These are phyloP conservation scores for Anthoceros angustus DNA, from an alignment of 225 moss, liverwort and hornwort species.

Conservation along the genomic window DNA sequence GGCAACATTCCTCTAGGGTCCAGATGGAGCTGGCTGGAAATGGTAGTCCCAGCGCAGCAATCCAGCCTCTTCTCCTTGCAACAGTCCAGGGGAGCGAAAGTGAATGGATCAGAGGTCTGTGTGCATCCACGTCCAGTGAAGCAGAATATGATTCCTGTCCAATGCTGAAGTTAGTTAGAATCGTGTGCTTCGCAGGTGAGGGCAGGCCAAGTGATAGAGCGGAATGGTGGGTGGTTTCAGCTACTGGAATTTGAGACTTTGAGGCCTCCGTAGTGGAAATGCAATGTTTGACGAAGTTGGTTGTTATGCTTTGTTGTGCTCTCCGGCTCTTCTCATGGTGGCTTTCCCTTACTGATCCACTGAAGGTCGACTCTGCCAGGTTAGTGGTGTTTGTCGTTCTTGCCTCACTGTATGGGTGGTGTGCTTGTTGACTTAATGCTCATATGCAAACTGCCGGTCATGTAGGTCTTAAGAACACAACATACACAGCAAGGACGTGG, in stretches of 20 bases:
- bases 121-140: neutral
- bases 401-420: too few relatives aligned
- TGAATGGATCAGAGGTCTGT: conserved; percentile 2
- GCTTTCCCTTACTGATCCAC: too few relatives aligned
- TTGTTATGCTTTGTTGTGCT: neutral
- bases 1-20: neutral
- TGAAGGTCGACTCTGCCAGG: neutral
- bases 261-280: neutral
- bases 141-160: neutral
- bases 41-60: neutral
- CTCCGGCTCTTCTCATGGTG: too few relatives aligned
- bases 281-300: neutral
- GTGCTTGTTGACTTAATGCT: neutral
- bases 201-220: conserved; percentile 78
- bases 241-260: too few relatives aligned
- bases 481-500: conserved; percentile 95
- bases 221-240: conserved; percentile 53
- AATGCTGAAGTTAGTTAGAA: too few relatives aligned
- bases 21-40: neutral
- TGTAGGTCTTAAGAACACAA: conserved; percentile 82
- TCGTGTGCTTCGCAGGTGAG: conserved; percentile 41
- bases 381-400: neutral
- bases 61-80: neutral
- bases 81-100: conserved; percentile 3
- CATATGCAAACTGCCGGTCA: neutral